Evolutionary conservation across 2,329 filamentous ascomycete genomes (phyloP).

Genomic region (Tolypocladium album): DNA sequence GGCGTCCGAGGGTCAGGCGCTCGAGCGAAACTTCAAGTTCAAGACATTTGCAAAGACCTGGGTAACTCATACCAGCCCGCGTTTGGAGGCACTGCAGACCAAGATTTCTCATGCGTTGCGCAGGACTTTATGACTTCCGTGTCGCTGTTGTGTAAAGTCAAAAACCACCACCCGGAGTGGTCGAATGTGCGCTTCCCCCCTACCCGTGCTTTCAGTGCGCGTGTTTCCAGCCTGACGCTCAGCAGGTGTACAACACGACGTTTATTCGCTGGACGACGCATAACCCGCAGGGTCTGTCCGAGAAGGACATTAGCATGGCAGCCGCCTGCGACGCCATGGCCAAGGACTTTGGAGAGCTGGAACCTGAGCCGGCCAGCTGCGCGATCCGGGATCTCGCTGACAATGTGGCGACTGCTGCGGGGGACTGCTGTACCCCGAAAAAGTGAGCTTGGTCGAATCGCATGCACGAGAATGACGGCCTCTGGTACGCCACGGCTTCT

Average conservation of each 20-base stretch:
- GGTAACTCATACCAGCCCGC: slow-evolving; percentile 28
- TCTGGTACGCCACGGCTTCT: background rate
- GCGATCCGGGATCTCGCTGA: slow-evolving; percentile 33
- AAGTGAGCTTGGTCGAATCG: slow-evolving; percentile 3
- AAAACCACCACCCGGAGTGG: slow-evolving; percentile 68
- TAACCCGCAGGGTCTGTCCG: slow-evolving; percentile 51
- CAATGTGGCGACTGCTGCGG: slow-evolving; percentile 31
- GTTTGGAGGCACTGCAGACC: background rate
- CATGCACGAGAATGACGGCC: background rate
- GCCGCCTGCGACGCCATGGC: slow-evolving; percentile 50
- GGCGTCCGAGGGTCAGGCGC: slow-evolving; percentile 35
- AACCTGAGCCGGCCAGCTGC: slow-evolving; percentile 21
- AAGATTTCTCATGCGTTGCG: background rate
- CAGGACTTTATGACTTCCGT: slow-evolving; percentile 69
- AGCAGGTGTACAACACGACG: slow-evolving; percentile 57
- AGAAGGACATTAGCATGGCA: slow-evolving; percentile 53
- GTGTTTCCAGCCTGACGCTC: background rate
- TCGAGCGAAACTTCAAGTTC: slow-evolving; percentile 52
- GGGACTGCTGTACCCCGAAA: slow-evolving; percentile 44
- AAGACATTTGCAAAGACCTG: slow-evolving; percentile 56
- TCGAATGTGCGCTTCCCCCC: slow-evolving; percentile 45
- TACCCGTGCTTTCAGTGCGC: background rate
- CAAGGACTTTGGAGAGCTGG: slow-evolving; percentile 42
- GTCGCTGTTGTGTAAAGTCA: slow-evolving; percentile 54
- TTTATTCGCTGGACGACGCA: slow-evolving; percentile 68